Base-by-base conservation (phyloP, 2,329 filamentous ascomycete species). In the Cyanodermella asteris region DNA sequence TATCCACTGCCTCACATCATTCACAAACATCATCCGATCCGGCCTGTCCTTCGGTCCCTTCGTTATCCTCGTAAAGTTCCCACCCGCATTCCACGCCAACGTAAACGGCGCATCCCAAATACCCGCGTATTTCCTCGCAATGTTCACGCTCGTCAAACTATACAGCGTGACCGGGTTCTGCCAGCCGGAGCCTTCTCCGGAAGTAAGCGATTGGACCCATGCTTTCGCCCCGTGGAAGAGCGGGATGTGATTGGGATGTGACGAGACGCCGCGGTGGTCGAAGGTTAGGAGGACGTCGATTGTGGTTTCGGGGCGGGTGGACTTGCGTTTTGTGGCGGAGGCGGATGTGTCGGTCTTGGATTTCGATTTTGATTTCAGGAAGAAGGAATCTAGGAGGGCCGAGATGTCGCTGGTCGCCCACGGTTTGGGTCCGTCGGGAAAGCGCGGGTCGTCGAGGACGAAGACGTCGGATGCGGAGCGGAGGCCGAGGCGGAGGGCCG, bases 391-490 rank as follows among this genome's bases (percentile, higher is more conserved):
- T 9, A 34, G 22, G 5, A 34, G 19, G 14, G 29, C 20, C 5
- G 30, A 26, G 18, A 36, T 26, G 6, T 23, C 23, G 15, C 31
- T 30, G n/a, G n/a, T n/a, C n/a, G n/a, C n/a, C n/a, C n/a, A n/a
- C n/a, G n/a, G n/a, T n/a, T n/a, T 74, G 77, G 93, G 93, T 31
- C 78, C 82, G 51, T 97, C 87, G 28, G 70, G 78, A 45, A 94
- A 91, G 39, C 75, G 63, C 24, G 65, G 64, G 46, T 74, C 72
- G 37, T 91, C 76, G 15, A 91, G 51, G n/a, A 93, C 69, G 34
- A 81, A 72, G 21, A 93, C 72, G 44, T 93, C 81, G 21, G 80
- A 69, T 37, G 72, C 64, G 31, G 59, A 56, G 24, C 70, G 60
- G 25, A 93, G 49, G 2, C 87, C 87, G 11, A 97, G 61, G 24